phyloP scores from a whole-genome alignment of 345 rosid genomes.

The Citrus cavaleriei region DNA sequence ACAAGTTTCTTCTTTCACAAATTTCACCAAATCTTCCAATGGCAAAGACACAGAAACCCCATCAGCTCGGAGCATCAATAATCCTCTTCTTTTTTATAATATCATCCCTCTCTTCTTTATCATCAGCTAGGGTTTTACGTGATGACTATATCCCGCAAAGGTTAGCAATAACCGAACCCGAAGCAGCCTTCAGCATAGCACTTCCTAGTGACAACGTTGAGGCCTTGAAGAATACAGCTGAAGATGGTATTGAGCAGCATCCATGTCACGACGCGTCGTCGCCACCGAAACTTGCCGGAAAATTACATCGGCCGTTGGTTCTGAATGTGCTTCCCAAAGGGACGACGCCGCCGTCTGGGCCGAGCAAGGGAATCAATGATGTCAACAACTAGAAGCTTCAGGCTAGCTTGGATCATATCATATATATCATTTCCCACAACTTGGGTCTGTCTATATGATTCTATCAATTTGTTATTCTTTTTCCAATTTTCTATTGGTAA shows the following conservation, averaged over 20 bases:
- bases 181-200: neutral
- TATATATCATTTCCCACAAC: too few species aligned
- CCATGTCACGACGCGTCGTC: constrained; percentile 12
- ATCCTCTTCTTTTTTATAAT: neutral
- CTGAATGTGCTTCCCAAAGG: constrained; percentile 64
- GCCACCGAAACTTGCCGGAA: constrained; percentile 15
- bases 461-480: neutral
- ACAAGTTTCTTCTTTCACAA: neutral
- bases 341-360: constrained; percentile 40
- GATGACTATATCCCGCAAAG: neutral
- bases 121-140: constrained; percentile 3
- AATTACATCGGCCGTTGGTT: constrained; percentile 34
- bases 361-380: constrained; percentile 46
- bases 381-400: constrained; percentile 27
- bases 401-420: neutral
- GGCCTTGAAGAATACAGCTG: neutral
- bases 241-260: neutral
- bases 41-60: neutral
- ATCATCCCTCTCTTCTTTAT: neutral
- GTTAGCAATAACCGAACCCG: neutral
- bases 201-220: constrained; percentile 2
- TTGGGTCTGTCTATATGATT: neutral
- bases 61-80: neutral
- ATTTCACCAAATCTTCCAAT: neutral
- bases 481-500: neutral